Base-by-base conservation (phyloP, 2,329 filamentous ascomycete genomes). In the Eutypella sp. region DNA sequence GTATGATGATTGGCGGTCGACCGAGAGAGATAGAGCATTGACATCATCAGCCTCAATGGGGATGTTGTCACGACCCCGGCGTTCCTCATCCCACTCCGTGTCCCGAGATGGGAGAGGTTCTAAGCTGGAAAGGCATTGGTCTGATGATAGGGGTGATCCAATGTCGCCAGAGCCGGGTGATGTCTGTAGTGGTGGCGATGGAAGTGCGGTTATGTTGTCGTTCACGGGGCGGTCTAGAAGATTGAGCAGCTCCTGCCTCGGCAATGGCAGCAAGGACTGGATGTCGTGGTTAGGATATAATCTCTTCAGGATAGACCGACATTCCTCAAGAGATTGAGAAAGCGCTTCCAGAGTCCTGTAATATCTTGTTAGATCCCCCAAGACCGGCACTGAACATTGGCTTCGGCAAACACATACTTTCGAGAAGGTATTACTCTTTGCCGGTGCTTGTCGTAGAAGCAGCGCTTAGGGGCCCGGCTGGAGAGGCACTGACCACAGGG, bases 401-500 rank as follows among this genome's bases (percentile, higher is more conserved):
- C 16, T 7, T 29, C 7, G 7, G 29, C 46, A 25, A 31, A 44
- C 34, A 67, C 80, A 66, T 70, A 86, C 85, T 88, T 90, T 65
- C 85, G 79, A 8, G 87, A 91, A 1, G 87, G 87, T 47, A 89
- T 84, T 9, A 88, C 81, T 49, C 85, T 74, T 63, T 88, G 85
- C 15, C 86, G 78, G 52, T 89, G 87, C 67, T 91, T 89, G 54
- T 89, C 85, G 64, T 92, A 92, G 57, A 84, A 83, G 62, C 88
- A 92, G 45, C 81, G 75, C 63, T 90, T 87, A 4, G 86, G 84
- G 51, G 87, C 86, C 46, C 88, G 82, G 62, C 89, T 91, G 64
- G 87, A 90, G 47, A 87, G 78, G 62, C 88, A 93, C 62, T 90
- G 87, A 31, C 87, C 85, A 61, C 88, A 93, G 10, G 88, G 88